Base-by-base conservation (phyloP, 176 grass and related monocot species). In the Eremochloa ophiuroides region DNA sequence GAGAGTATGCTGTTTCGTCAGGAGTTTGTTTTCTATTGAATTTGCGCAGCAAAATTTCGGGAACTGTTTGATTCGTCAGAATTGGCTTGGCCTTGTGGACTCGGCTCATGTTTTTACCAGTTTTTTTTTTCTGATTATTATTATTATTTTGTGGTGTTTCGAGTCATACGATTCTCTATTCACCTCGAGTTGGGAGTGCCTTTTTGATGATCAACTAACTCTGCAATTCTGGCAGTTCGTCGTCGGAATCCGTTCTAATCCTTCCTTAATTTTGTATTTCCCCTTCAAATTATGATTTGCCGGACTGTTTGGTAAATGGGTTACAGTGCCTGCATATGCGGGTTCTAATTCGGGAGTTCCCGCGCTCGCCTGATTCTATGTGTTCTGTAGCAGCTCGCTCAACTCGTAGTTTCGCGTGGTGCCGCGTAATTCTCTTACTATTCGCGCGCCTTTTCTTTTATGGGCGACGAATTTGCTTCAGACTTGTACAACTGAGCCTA, bases 61-160 rank as follows among this genome's bases (percentile, higher is more conserved):
- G 2, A 40, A 61, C 59, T 40, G 83, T 61, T 85, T 47, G 46
- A 74, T 82, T 78, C 33, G 47, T 46, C 27, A 37, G 16, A 30
- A 72, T 76, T 14, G 71, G 5, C 10, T 46, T 37, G 39, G 30
- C 23, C 43, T 39, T 39, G 43, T 48, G 25, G 43, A 51, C 7
- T 66, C 55, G 43, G 43, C 6, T 44, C 39, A 8, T 51, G 29
- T 55, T 74, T 15, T 16, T n/a, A 7, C 1, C 6, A 26, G 12
- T 7, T 26, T 25, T 68, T 75, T 82, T 60, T 16, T 28, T 13
- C 38, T 40, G 0, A 25, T 23, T 70, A 80, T 44, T 74, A 4
- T 43, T 47, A 11, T 63, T 72, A 11, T 47, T 73, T 23, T 43
- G 27, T 20, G 1, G 1, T 7, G 26, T 44, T 83, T 47, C 37